Conservation (phyloP, 805 yeast genomes). For the Hanseniaspora lachancei region DNA sequence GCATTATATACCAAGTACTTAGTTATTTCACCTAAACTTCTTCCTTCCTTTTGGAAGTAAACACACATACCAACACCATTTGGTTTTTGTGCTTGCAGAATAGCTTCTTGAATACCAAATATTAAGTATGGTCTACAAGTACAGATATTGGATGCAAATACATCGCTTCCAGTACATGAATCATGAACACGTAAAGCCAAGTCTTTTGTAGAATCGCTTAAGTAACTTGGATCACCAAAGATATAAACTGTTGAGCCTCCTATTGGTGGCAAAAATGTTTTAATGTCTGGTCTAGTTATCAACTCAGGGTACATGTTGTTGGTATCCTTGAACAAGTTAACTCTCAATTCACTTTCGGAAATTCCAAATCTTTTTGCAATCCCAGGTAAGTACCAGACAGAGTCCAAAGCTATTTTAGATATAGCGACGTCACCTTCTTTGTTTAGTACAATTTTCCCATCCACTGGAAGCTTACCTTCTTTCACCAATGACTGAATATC, state of each 20-base stretch:
- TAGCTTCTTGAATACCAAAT: constrained; percentile 56
- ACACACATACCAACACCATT: constrained; percentile 48
- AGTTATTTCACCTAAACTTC: constrained; percentile 59
- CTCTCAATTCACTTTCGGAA: constrained; percentile 42
- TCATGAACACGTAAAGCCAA: constrained; percentile 53
- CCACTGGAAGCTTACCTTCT: constrained; percentile 41
- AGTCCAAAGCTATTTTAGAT: constrained; percentile 55
- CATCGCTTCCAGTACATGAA: constrained; percentile 61
- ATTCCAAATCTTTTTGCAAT: constrained; percentile 52
- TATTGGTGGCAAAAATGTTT: constrained; percentile 54
- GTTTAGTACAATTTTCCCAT: constrained; percentile 49
- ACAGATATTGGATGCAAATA: constrained; percentile 55
- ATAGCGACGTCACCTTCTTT: constrained; percentile 48
- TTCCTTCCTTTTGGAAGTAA: constrained; percentile 57
- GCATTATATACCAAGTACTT: constrained; percentile 59
- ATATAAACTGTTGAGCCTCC: constrained; percentile 57
- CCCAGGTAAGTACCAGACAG: constrained; percentile 60
- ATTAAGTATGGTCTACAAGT: constrained; percentile 58
- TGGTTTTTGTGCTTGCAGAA: constrained; percentile 53
- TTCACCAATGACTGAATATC: constrained; percentile 47
- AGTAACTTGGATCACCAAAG: constrained; percentile 45
- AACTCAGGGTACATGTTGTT: constrained; percentile 62
- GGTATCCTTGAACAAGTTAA: constrained; percentile 52
- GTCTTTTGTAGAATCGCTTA: constrained; percentile 38
- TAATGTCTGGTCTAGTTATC: constrained; percentile 53